Conservation (phyloP, 2,329 filamentous ascomycete genomes). For the Clarireedia paspali region DNA sequence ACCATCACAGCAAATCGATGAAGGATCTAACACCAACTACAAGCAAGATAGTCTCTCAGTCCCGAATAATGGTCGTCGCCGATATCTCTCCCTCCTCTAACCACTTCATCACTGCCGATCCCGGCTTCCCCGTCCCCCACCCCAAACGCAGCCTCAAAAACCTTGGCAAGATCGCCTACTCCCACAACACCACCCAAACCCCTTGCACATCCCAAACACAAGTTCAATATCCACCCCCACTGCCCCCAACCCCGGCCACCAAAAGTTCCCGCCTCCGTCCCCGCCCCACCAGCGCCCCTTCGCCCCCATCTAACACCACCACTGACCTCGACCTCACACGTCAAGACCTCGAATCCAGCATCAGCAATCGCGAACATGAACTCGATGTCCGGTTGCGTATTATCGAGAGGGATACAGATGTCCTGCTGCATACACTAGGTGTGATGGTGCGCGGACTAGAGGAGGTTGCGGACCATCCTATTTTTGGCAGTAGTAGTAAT, state of each 20-base stretch:
- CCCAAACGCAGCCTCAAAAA: not conserved
- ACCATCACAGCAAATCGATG: too few species aligned
- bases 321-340: not conserved
- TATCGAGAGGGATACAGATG: constrained; percentile 23
- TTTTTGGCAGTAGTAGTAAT: not conserved
- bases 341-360: constrained; percentile 1
- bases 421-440: constrained; percentile 17
- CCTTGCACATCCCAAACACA: not conserved
- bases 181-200: not conserved
- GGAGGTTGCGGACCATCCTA: not conserved
- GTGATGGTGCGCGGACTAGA: constrained; percentile 13
- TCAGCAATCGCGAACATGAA: constrained; percentile 16
- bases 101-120: not conserved
- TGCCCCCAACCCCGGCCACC: not conserved
- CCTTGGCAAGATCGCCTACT: not conserved
- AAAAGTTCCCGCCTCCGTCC: not conserved
- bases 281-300: not conserved
- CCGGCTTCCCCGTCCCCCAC: not conserved
- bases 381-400: constrained; percentile 17
- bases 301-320: not conserved
- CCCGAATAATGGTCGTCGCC: not conserved
- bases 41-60: not conserved
- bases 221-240: not conserved
- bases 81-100: not conserved
- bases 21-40: too few species aligned